Conservation (phyloP, 2,329 filamentous ascomycete species). For the Colletotrichum spinosum region DNA sequence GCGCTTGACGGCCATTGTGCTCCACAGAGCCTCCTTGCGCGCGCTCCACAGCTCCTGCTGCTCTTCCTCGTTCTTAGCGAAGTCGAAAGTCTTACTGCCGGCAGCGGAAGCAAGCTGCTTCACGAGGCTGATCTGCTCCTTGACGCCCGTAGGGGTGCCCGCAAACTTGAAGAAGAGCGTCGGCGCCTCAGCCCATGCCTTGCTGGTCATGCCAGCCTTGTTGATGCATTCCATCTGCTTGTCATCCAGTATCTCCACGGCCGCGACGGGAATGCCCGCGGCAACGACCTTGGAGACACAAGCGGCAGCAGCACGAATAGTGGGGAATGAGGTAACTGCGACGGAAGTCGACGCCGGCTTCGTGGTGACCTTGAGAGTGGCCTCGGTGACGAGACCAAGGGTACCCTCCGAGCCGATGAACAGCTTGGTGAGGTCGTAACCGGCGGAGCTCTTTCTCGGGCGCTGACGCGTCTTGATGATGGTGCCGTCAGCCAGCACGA, state of each 20-base stretch:
- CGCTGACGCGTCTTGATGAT: conserved; percentile 90
- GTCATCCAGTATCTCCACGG: conserved; percentile 93
- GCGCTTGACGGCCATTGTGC: conserved; percentile 75
- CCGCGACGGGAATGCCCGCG: conserved; percentile 85
- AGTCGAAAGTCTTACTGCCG: conserved; percentile 79
- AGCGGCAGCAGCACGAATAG: conserved; percentile 77
- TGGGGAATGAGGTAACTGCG: conserved; percentile 73
- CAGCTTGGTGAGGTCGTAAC: conserved; percentile 90
- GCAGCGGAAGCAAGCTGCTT: conserved; percentile 70
- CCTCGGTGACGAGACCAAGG: conserved; percentile 90
- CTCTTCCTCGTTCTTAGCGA: conserved; percentile 77
- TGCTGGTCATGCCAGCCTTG: conserved; percentile 72
- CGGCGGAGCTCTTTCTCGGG: conserved; percentile 89
- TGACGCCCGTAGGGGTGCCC: conserved; percentile 76
- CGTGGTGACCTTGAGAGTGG: conserved; percentile 86
- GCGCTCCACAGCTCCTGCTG: conserved; percentile 85
- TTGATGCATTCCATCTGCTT: conserved; percentile 84
- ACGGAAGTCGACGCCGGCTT: conserved; percentile 84
- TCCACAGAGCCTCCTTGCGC: conserved; percentile 87
- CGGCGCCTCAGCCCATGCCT: conserved; percentile 77
- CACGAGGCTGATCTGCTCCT: conserved; percentile 81
- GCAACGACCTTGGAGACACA: conserved; percentile 86
- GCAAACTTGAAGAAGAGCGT: conserved; percentile 89
- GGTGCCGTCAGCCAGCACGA: conserved; percentile 91
- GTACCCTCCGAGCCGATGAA: conserved; percentile 95